Conservation (phyloP, 108 stramenopile genomes). For the Pseudonitzschia multiseries region DNA sequence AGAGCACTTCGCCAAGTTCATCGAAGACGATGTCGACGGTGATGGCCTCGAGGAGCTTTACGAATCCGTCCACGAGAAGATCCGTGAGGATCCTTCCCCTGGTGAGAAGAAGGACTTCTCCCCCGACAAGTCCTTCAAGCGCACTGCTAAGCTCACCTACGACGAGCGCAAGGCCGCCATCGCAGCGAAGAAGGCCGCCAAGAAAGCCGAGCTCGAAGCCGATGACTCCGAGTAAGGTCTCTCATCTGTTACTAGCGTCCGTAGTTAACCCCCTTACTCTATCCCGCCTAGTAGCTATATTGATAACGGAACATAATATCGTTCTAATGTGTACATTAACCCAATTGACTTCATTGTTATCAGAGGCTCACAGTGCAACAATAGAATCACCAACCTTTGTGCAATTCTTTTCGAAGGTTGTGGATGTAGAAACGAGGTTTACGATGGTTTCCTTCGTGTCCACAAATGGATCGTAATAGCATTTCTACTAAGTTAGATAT, state of each 20-base stretch:
- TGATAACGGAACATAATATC: neutral
- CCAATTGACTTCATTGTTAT: neutral
- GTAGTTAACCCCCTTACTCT: neutral
- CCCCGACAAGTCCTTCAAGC: slow-evolving; percentile 94
- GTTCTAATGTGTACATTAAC: neutral
- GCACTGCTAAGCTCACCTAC: slow-evolving; percentile 84
- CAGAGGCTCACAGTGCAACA: too few relatives aligned
- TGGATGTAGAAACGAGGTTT: too few relatives aligned
- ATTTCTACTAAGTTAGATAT: too few relatives aligned
- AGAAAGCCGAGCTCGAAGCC: slow-evolving; percentile 84
- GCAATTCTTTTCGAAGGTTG: too few relatives aligned
- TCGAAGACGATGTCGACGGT: slow-evolving; percentile 74
- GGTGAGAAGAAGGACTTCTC: slow-evolving; percentile 80
- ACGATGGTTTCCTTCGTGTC: too few relatives aligned
- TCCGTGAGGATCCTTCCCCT: slow-evolving; percentile 94
- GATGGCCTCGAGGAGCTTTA: slow-evolving; percentile 91
- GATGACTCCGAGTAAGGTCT: slow-evolving; percentile 53
- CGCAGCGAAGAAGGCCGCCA: slow-evolving; percentile 95
- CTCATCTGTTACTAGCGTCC: neutral
- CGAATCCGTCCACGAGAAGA: slow-evolving; percentile 92
- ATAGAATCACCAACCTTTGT: too few relatives aligned
- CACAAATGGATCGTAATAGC: too few relatives aligned
- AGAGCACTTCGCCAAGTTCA: slow-evolving; percentile 86
- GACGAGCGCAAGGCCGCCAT: slow-evolving; percentile 93
- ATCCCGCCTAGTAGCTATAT: neutral